Evolutionary conservation across 1,139 yeast species (phyloP).

Genomic region (Lodderomyces jiufengensis): DNA sequence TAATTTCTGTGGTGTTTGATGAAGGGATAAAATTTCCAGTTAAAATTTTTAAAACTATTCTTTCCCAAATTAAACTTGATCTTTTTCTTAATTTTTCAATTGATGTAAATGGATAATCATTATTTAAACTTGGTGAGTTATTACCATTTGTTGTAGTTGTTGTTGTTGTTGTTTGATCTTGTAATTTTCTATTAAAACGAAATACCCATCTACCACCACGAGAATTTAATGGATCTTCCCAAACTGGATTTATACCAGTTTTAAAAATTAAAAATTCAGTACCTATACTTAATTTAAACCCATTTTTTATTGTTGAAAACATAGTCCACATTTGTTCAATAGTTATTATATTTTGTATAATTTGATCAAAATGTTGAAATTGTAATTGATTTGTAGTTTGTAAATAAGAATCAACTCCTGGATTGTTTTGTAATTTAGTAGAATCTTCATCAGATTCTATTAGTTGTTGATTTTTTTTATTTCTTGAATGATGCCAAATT

Average conservation of each 20-base stretch:
- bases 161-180: background rate
- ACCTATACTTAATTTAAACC: conserved; percentile 49
- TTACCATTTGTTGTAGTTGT: background rate
- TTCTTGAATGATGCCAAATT: conserved; percentile 44
- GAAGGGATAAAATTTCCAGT: conserved; percentile 45
- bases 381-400: conserved; percentile 41
- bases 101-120: conserved; percentile 1
- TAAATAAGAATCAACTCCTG: conserved; percentile 39
- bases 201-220: conserved; percentile 69
- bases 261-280: conserved; percentile 61
- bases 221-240: conserved; percentile 67
- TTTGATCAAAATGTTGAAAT: conserved; percentile 20
- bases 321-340: conserved; percentile 64
- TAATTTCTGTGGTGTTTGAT: conserved; percentile 26
- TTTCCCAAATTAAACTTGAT: conserved; percentile 50
- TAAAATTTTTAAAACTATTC: conserved; percentile 41
- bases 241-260: conserved; percentile 62
- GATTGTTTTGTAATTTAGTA: conserved; percentile 1
- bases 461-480: conserved; percentile 21
- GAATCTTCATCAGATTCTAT: conserved; percentile 9
- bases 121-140: background rate
- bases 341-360: conserved; percentile 41
- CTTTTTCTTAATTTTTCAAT: conserved; percentile 30
- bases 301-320: conserved; percentile 43
- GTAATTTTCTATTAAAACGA: conserved; percentile 38